Conservation (phyloP, 768 basidiomycete genomes). For the Podaxis sp. region DNA sequence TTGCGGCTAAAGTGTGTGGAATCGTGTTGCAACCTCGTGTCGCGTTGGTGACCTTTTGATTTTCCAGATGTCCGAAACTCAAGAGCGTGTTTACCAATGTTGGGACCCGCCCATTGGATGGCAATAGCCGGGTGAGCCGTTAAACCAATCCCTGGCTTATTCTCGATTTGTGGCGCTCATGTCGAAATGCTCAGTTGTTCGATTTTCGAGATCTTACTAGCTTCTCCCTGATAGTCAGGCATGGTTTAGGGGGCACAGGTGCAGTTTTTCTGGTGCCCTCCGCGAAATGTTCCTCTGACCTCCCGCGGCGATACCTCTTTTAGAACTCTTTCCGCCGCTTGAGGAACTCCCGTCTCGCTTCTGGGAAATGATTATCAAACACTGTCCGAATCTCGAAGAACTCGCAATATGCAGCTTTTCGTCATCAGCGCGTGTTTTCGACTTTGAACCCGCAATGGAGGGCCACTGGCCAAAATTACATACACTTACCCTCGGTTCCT, state of each 20-base stretch:
- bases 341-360: constrained; percentile 39
- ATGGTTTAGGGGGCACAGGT: constrained; percentile 41
- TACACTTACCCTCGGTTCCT: constrained; percentile 46
- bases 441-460: constrained; percentile 37
- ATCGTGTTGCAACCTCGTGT: not conserved
- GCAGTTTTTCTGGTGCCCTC: constrained; percentile 3
- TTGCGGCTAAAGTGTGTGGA: constrained; percentile 36
- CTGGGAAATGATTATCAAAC: constrained; percentile 47
- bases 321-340: constrained; percentile 36
- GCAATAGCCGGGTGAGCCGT: constrained; percentile 24
- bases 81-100: constrained; percentile 45
- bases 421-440: constrained; percentile 41
- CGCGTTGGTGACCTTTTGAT: not conserved
- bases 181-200: constrained; percentile 32
- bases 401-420: constrained; percentile 51
- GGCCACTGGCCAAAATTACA: constrained; percentile 40
- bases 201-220: constrained; percentile 39
- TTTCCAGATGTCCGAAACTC: constrained; percentile 39
- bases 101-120: constrained; percentile 32
- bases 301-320: not conserved
- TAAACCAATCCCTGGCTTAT: constrained; percentile 18
- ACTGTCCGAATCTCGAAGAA: constrained; percentile 47
- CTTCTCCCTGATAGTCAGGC: constrained; percentile 47
- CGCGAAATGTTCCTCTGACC: constrained; percentile 3
- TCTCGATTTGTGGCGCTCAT: not conserved